Base-by-base conservation (phyloP, 345 rosid genomes). In the Brassica cretica region DNA sequence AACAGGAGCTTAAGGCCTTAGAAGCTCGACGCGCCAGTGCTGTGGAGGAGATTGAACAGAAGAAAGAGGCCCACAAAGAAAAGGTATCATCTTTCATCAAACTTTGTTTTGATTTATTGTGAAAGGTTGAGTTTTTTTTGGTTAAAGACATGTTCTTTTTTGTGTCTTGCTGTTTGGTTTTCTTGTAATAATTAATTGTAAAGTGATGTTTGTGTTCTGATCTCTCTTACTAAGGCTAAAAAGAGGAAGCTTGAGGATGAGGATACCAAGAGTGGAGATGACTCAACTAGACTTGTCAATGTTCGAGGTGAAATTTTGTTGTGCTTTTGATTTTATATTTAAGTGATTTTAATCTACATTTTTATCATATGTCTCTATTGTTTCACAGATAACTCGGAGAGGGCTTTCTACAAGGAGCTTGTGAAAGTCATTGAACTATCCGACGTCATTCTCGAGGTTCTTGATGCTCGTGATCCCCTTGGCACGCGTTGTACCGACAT, bases 331-430 rank as follows among this genome's bases (percentile, higher is more conserved):
- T 15, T 62, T 2, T 49, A 25, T 11, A 10, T 58, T 67, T 9
- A 60, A 68, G 29, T 69, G 46, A 2, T 21, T 70, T 62, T 0
- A 35, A 7, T 51, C 39, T 73, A n/a, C 53, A 3, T 75, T 29
- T 24, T 30, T 46, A 39, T 32, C 19, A 74, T 41, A 35, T 69
- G 27, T 82, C 39, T 68, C 35, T 69, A 7, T 65, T 75, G 25
- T 77, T 62, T 75, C 4, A n/a, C 86, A 91, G 97, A 93, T 84
- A 89, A 85, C 79, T 89, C 97, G 1, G 99, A 93, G 37, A 88
- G 90, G 82, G 96, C 90, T 77, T 95, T 95, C 85, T 95, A 93
- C 79, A 95, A 91, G 90, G 99, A 93, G 81, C 81, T 95, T 88
- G 97, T 83, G 67, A 95, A 90, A 77, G 99, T 95, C 32, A 85